phyloP scores from a whole-genome alignment of 768 basidiomycete species.

The Tricholoma hemisulphureum region DNA sequence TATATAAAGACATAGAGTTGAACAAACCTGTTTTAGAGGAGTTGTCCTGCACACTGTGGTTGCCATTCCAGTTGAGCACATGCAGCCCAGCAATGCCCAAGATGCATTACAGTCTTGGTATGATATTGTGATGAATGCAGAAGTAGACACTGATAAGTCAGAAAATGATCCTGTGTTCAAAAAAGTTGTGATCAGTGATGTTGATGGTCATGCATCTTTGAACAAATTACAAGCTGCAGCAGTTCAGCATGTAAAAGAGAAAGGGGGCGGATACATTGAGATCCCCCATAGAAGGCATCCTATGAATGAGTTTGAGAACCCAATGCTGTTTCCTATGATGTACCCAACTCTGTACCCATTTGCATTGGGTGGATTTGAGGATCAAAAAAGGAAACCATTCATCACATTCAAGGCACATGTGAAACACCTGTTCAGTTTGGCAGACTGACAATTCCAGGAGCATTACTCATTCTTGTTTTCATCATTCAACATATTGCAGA shows the following conservation, averaged over 20 bases:
- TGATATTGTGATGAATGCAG: neutral
- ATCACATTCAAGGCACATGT: constrained; percentile 35
- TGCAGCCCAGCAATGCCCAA: neutral
- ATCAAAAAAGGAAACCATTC: constrained; percentile 12
- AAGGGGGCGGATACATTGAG: neutral
- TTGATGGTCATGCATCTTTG: neutral
- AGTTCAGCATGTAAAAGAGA: neutral
- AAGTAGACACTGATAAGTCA: neutral
- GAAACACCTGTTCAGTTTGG: constrained; percentile 29
- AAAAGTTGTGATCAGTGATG: constrained; percentile 1
- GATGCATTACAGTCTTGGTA: neutral
- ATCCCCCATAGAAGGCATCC: neutral
- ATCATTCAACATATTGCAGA: constrained; percentile 41
- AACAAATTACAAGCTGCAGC: neutral
- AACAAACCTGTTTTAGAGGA: neutral
- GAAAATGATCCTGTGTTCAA: too few relatives aligned
- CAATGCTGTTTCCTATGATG: constrained; percentile 36
- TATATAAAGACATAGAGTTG: neutral
- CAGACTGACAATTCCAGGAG: constrained; percentile 33
- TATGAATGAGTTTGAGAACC: constrained; percentile 33
- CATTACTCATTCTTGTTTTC: constrained; percentile 38
- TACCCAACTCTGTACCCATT: constrained; percentile 45
- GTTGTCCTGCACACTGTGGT: neutral
- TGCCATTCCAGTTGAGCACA: constrained; percentile 5
- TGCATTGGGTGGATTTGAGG: constrained; percentile 42